Evolutionary conservation across 2,329 filamentous ascomycete genomes (phyloP).

Genomic region (Verruconis gallopava): DNA sequence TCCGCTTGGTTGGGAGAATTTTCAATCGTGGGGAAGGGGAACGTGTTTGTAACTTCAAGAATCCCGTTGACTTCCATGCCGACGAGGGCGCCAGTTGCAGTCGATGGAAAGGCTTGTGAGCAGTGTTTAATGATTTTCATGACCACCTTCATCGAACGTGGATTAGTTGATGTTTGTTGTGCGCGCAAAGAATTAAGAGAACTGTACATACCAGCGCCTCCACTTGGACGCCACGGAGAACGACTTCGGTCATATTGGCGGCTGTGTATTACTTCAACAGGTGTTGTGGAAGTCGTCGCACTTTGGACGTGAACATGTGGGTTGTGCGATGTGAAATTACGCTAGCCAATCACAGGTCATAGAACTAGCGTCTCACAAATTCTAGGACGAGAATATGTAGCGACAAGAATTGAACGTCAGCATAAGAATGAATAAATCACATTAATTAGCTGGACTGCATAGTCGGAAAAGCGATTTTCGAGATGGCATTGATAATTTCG

Average conservation of each 20-base stretch:
- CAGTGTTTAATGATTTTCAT: constrained; percentile 98
- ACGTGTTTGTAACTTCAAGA: constrained; percentile 87
- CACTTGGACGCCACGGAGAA: constrained; percentile 73
- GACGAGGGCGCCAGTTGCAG: constrained; percentile 78
- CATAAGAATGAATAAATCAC: too few relatives aligned
- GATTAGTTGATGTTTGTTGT: constrained; percentile 12
- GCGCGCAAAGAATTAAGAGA: constrained; percentile 21
- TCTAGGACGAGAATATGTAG: too few relatives aligned
- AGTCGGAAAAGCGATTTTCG: too few relatives aligned
- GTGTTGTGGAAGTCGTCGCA: background rate
- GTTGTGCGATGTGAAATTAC: too few relatives aligned
- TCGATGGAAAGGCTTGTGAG: constrained; percentile 74
- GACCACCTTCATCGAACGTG: constrained; percentile 50
- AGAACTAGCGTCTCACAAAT: too few relatives aligned
- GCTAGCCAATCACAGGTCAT: too few relatives aligned
- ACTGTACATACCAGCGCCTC: constrained; percentile 68
- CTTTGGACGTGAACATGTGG: too few relatives aligned
- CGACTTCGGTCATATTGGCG: constrained; percentile 10
- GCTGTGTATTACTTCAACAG: background rate
- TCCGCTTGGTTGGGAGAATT: constrained; percentile 38
- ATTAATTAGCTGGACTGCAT: too few relatives aligned
- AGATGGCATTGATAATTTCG: too few relatives aligned
- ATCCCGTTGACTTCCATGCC: constrained; percentile 78
- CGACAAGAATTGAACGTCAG: too few relatives aligned
- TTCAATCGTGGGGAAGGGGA: constrained; percentile 82